Base-by-base conservation (phyloP, 2,329 filamentous ascomycete species). In the Alternaria brassicicola region DNA sequence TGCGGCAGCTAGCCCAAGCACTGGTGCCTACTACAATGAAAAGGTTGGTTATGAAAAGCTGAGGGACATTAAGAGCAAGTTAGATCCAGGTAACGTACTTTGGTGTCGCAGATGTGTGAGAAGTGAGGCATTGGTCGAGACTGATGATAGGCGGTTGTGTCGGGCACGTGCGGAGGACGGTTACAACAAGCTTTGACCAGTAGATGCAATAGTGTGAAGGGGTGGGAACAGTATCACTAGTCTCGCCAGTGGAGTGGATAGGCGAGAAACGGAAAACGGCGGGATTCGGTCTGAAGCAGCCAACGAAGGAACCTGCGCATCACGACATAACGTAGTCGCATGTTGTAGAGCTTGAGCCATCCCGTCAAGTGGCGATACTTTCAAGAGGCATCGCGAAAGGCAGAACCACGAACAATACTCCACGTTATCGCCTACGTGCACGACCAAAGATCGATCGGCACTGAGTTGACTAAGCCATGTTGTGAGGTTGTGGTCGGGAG, bases 21-120 rank as follows among this genome's bases (percentile, higher is more conserved):
- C 62, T 1, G 71, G 71, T 0, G 68, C 71, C 1, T 74, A 73
- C 46, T 70, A 72, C 48, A 74, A 74, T 31, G 71, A 76, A 55
- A 52, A 61, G 2, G 69, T 74, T 63, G 43, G 47, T 31, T 74
- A 74, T 55, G 52, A 23, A 2, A 55, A 41, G 21, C 46, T 75
- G 15, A 52, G 13, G 15, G 17, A 35, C 13, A 52, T 72, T 1
- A 74, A 75, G 56, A 17, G 58, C 43, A 65, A 57, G 38, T 53
- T 64, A 30, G 73, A 75, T 59, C 62, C 70, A 4, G 9, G 30
- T 6, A 60, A 57, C 28, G 36, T 71, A 19, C 31, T 74, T 13
- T 74, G 69, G 64, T 71, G 71, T 51, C 21, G 55, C 2, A 41
- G 49, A 6, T 73, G 70, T 55, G 72, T 74, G 2, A 70, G 71